Evolutionary conservation across 768 basidiomycete genomes (phyloP), one percentile per base, ranked within the genome.

Genomic region (Galerina sulciceps): DNA sequence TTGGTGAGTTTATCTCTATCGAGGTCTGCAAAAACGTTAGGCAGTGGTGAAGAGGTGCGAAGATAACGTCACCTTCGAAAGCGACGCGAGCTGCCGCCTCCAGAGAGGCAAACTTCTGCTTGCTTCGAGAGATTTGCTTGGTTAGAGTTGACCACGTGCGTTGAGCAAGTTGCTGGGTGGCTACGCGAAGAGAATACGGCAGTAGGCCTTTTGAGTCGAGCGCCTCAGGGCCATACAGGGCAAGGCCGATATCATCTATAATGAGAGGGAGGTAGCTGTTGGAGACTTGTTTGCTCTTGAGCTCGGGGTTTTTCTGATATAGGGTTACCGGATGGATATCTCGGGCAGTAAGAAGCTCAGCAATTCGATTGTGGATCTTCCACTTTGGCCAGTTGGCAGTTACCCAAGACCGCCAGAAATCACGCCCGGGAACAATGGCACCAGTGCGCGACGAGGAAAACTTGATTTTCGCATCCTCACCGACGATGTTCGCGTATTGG

Each of bases 1-100:
- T 63, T 63, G 2, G 65, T 66, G 2, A 57, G 31, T 13, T 62
- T 58, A 15, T 59, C 65, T 1, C 49, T 11, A n/a, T 65, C 55
- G 10, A 72, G 64, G n/a, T 57, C 68, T 68, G 41, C 42, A 36
- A 48, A 46, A 34, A 20, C n/a, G 26, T 31, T 36, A 17, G 22
- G 41, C 10, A 18, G 31, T 20, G 31, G 22, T 41, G 2, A 5
- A 26, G 37, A 45, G n/a, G 40, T 17, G 37, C 22, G 50, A 13
- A 46, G 15, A 17, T 31, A 6, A 11, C 36, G 13, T 2, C 17
- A 53, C 57, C 51, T 46, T 31, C 51, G 26, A 58, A 58, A 9
- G 57, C 56, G 10, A 37, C 31, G 11, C 40, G n/a, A 17, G 48
- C 48, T 6, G 14, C 40, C 6, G 48, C 56, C 18, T 57, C 56